Percentiles rank a stretch among this genome's conserved stretches.
Evolutionary conservation across 495 filamentous ascomycete species (phyloP).

Genomic region (Letharia columbiana): DNA sequence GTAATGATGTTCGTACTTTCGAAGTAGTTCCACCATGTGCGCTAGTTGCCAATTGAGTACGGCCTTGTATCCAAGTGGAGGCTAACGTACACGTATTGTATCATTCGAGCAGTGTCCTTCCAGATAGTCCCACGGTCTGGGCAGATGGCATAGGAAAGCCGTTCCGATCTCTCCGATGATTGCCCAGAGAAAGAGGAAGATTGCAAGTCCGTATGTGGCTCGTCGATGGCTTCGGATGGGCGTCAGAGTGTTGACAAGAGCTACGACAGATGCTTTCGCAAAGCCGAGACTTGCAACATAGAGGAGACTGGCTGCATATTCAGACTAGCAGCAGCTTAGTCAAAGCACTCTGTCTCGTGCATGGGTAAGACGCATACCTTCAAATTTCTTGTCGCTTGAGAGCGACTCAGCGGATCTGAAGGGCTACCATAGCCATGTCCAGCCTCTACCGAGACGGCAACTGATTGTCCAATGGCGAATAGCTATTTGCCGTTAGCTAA

Average conservation of each 20-base stretch:
- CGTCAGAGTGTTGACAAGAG: constrained; percentile 2
- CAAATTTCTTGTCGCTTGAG: background rate
- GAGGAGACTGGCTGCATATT: constrained; percentile 9
- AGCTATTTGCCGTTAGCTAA: background rate
- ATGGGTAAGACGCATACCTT: background rate
- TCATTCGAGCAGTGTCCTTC: background rate
- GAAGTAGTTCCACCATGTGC: constrained; percentile 33
- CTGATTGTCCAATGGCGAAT: constrained; percentile 9
- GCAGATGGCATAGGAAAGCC: constrained; percentile 9
- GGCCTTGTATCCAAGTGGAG: background rate
- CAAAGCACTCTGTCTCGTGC: background rate
- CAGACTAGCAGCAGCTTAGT: background rate
- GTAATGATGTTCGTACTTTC: constrained; percentile 37
- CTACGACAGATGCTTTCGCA: constrained; percentile 9
- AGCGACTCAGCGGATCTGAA: constrained; percentile 1
- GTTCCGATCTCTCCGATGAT: constrained; percentile 5
- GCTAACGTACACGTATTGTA: background rate
- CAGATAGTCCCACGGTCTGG: constrained; percentile 8
- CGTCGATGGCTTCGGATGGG: background rate
- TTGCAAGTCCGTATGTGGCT: background rate
- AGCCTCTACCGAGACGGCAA: background rate
- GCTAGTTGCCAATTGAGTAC: constrained; percentile 13
- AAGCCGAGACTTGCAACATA: constrained; percentile 11
- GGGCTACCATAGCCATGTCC: constrained; percentile 1
- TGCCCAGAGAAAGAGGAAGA: background rate